These are phyloP conservation scores for Dovyalis caffra DNA, from an alignment of 345 rosid species.

Conservation along the genomic window DNA sequence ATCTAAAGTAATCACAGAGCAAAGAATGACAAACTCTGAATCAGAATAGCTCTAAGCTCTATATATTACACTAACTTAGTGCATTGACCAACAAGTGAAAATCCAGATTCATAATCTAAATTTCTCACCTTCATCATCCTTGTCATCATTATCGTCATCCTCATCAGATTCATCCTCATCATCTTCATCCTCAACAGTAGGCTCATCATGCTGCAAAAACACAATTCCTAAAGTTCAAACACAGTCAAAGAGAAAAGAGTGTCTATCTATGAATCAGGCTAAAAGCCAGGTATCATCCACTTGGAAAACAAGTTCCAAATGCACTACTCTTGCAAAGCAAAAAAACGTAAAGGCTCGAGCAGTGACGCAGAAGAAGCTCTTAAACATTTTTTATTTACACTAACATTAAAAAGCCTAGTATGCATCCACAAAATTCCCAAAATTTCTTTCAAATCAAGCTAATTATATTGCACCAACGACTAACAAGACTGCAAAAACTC, in stretches of 20 bases:
- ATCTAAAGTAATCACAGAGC: too few relatives aligned
- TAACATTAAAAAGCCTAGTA: neutral
- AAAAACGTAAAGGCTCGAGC: neutral
- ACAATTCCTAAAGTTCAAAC: neutral
- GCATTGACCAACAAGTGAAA: neutral
- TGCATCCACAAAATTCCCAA: neutral
- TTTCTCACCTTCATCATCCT: conserved; percentile 30
- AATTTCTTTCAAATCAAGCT: neutral
- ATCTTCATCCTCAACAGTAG: conserved; percentile 57
- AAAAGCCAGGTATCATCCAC: neutral
- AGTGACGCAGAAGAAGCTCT: neutral
- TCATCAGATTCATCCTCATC: conserved; percentile 60
- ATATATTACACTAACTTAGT: neutral
- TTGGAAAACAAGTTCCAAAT: neutral
- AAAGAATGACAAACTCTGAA: too few relatives aligned
- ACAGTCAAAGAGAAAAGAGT: neutral
- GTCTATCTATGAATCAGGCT: neutral
- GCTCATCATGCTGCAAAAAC: conserved; percentile 47
- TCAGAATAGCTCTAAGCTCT: too few relatives aligned
- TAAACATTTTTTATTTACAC: too few relatives aligned
- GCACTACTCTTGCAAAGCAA: neutral
- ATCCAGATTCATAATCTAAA: neutral
- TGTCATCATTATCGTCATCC: conserved; percentile 49
- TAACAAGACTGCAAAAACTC: neutral
- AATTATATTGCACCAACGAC: neutral